Evolutionary conservation across 768 basidiomycete genomes (phyloP).

Genomic region (Hydnomerulius pinastri): DNA sequence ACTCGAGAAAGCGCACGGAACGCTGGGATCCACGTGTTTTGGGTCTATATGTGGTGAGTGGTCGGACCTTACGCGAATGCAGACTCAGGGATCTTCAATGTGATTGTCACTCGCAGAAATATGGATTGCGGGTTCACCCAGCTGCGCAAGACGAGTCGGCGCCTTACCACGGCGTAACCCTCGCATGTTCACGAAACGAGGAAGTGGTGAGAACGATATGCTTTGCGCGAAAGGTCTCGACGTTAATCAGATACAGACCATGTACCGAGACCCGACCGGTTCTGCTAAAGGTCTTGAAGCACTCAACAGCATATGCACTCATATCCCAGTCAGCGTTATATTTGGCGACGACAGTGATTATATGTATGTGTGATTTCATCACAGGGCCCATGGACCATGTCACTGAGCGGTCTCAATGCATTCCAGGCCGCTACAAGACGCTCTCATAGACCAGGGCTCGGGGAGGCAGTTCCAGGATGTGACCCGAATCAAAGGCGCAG

Average conservation of each 20-base stretch:
- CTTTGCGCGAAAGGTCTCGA: background rate
- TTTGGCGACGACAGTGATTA: slow-evolving; percentile 54
- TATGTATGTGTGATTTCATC: slow-evolving; percentile 39
- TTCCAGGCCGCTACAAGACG: slow-evolving; percentile 36
- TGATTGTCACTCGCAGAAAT: slow-evolving; percentile 35
- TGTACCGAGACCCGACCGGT: slow-evolving; percentile 63
- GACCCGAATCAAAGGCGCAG: slow-evolving; percentile 25
- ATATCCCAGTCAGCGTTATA: slow-evolving; percentile 53
- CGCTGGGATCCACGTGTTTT: slow-evolving; percentile 59
- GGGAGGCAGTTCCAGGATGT: slow-evolving; percentile 26
- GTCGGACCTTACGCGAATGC: background rate
- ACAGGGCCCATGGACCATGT: background rate
- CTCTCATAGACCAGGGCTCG: slow-evolving; percentile 25
- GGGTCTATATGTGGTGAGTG: slow-evolving; percentile 53
- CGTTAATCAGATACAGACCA: slow-evolving; percentile 41
- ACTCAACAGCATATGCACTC: slow-evolving; percentile 41
- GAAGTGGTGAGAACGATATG: slow-evolving; percentile 50
- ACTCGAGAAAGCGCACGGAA: slow-evolving; percentile 32
- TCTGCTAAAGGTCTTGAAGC: slow-evolving; percentile 52
- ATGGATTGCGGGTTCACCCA: slow-evolving; percentile 46
- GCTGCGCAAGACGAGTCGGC: slow-evolving; percentile 28
- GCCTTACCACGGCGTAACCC: slow-evolving; percentile 43
- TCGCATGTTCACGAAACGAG: slow-evolving; percentile 63
- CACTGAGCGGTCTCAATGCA: background rate
- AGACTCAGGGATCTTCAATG: background rate